Evolutionary conservation across 495 filamentous ascomycete species (phyloP).

Genomic region (Penicillium macrosclerotiorum): DNA sequence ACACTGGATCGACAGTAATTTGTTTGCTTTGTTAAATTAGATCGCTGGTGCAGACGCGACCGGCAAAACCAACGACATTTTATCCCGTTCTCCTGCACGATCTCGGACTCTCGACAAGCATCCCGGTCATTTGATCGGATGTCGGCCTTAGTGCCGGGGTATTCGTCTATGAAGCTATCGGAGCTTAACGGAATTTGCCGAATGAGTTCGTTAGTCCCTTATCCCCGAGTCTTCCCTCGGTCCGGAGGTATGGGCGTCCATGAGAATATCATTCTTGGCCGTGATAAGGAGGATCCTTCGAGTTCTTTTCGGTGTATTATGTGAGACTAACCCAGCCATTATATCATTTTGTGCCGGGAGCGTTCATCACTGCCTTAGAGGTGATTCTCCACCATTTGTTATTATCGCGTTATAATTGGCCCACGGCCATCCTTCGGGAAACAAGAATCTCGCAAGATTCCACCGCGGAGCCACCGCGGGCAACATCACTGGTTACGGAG

Average conservation of each 20-base stretch:
- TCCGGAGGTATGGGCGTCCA: neutral
- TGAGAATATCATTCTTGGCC: neutral
- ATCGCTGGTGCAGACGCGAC: too few species aligned
- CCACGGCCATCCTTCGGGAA: slow-evolving; percentile 15
- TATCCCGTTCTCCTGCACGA: too few species aligned
- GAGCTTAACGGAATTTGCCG: slow-evolving; percentile 1
- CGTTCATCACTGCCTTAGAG: slow-evolving; percentile 11
- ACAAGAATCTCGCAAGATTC: slow-evolving; percentile 13
- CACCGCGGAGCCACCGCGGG: slow-evolving; percentile 26
- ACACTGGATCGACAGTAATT: too few species aligned
- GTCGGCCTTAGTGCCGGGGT: neutral
- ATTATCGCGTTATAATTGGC: slow-evolving; percentile 24
- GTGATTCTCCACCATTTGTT: slow-evolving; percentile 24
- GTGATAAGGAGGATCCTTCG: neutral
- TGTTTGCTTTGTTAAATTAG: too few species aligned
- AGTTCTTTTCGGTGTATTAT: neutral
- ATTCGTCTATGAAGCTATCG: neutral
- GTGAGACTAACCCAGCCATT: neutral
- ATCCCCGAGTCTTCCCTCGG: neutral
- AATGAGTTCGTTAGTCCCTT: neutral
- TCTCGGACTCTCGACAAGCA: too few species aligned
- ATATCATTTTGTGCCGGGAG: neutral
- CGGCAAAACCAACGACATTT: too few species aligned
- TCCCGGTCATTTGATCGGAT: slow-evolving; percentile 5
- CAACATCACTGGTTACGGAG: slow-evolving; percentile 12